Evolutionary conservation across 176 grass and related monocot genomes (phyloP), one percentile per base, ranked within the genome.

Genomic region (Zoysia pacifica): DNA sequence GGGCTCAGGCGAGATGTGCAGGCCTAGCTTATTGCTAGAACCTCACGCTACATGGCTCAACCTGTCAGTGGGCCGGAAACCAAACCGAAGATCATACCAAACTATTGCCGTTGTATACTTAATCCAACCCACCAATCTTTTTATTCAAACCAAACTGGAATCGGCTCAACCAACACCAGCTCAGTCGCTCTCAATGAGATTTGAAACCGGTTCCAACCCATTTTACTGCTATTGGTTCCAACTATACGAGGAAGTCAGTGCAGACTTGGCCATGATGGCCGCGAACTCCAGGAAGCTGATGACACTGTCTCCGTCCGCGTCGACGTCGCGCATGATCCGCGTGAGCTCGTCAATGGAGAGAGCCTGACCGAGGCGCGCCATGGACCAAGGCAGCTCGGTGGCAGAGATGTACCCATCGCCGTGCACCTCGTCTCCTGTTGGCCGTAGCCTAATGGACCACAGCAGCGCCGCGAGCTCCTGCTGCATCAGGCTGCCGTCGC

Each of bases 221-320:
- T 28, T 28, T 28, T 28, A 28, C 28, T 28, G 28, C 28, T 28
- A 28, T 28, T 28, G 28, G 28, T 28, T 28, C 28, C 28, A 28
- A 28, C 28, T 28, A 28, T 28, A 28, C 90, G 65, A 96, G 84
- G 86, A 93, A 93, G 80, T 90, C 91, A 5, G 91, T 1, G 87
- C 91, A n/a, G 91, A 90, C 88, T 85, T 93, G 46, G 87, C 91
- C 91, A 93, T 93, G 72, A 93, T 64, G 41, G 84, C 77, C 14
- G 91, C 84, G 76, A 93, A 93, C 84, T 93, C 91, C 0, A 44
- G 15, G 64, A 93, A 93, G 84, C 87, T 96, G n/a, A 94, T 94
- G 11, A 94, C 86, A 4, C 93, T 89, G 19, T 91, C 87, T 5
- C 89, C 93, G 9, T 94, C 89, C 1, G 84, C 83, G 42, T 94